These are phyloP conservation scores for Hydrangea macrophylla DNA, from an alignment of 148 eudicot genomes.

Conservation along the genomic window DNA sequence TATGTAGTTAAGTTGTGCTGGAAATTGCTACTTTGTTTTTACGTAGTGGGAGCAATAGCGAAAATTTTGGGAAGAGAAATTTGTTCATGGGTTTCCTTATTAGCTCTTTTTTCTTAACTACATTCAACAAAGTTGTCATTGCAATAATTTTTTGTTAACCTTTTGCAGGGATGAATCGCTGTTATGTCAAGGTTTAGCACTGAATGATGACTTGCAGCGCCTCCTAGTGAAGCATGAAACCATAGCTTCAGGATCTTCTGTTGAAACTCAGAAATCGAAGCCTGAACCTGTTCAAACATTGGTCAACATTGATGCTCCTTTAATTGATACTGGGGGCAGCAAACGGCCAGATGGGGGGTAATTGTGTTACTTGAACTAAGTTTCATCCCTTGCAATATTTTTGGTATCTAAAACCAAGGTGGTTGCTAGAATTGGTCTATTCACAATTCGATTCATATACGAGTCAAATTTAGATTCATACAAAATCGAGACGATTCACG, in stretches of 20 bases:
- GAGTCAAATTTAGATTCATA: no score
- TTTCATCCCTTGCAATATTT: not conserved
- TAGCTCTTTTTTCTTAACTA: not conserved
- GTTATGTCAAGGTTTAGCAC: conserved; percentile 83
- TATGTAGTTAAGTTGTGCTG: no score
- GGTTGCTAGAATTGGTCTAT: no score
- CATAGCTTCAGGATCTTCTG: conserved; percentile 50
- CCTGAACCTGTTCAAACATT: conserved; percentile 52
- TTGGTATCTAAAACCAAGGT: not conserved
- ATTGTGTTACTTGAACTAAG: conserved; percentile 6
- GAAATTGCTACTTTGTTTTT: not conserved
- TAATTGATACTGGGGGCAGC: conserved; percentile 73
- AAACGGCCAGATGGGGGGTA: conserved; percentile 69
- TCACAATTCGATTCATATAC: no score
- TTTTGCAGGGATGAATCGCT: conserved; percentile 81
- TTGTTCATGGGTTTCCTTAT: not conserved
- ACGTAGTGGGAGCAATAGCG: not conserved
- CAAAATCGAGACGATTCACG: no score
- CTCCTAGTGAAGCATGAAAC: conserved; percentile 81
- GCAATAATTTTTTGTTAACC: conserved; percentile 1
- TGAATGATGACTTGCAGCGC: conserved; percentile 93
- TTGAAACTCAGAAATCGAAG: conserved; percentile 39
- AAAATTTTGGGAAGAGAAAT: no score
- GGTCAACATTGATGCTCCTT: conserved; percentile 60
- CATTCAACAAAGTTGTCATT: not conserved